phyloP scores from a whole-genome alignment of 2,329 filamentous ascomycete genomes.

The Bisporella sp. region DNA sequence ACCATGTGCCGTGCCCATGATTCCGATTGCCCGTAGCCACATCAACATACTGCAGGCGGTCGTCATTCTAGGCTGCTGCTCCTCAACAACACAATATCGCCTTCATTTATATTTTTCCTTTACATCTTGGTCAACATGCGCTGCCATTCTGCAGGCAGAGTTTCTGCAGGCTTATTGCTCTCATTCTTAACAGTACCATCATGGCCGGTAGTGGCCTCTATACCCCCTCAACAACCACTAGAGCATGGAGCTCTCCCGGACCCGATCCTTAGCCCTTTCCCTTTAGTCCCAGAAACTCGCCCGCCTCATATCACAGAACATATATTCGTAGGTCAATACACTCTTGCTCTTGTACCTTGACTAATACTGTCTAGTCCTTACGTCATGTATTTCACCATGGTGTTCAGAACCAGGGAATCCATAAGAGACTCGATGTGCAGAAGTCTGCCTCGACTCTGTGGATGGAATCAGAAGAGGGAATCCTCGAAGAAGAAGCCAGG shows the following conservation, averaged over 20 bases:
- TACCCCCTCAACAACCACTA: conserved; percentile 34
- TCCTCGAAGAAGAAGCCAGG: conserved; percentile 42
- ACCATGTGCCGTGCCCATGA: no score
- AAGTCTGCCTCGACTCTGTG: conserved; percentile 48
- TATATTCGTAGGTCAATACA: conserved; percentile 38
- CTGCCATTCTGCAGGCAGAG: conserved; percentile 53
- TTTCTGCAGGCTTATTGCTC: conserved; percentile 47
- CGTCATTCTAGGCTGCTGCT: no score
- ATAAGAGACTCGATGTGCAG: conserved; percentile 66
- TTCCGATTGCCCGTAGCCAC: no score
- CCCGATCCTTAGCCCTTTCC: conserved; percentile 20
- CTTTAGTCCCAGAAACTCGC: conserved; percentile 36
- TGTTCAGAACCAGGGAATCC: conserved; percentile 68
- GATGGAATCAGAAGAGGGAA: conserved; percentile 53
- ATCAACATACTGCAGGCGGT: no score
- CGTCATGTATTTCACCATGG: conserved; percentile 93
- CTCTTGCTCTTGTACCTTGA: no score
- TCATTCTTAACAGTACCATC: conserved; percentile 58
- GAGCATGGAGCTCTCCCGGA: no score
- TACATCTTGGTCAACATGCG: conserved; percentile 9
- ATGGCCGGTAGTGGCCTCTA: conserved; percentile 30
- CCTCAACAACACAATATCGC: no score
- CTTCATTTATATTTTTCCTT: no score
- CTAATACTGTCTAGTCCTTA: conserved; percentile 44
- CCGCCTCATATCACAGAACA: conserved; percentile 41